phyloP scores from a whole-genome alignment of 805 yeast genomes.

The Cyberlindnera nakhonratchasimensis region DNA sequence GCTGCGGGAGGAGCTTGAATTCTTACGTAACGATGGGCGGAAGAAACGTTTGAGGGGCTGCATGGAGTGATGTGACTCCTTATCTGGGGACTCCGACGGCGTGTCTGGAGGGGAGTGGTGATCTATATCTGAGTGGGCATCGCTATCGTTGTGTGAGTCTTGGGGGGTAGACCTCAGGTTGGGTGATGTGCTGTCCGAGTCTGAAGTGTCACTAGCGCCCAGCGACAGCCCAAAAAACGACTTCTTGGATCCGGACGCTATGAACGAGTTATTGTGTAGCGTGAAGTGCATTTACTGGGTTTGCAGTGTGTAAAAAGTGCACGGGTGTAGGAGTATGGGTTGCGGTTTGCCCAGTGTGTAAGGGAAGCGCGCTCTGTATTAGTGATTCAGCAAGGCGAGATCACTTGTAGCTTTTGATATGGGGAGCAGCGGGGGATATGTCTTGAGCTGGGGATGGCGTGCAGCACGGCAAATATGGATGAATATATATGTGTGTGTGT shows the following conservation, averaged over 20 bases:
- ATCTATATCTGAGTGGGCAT: background rate
- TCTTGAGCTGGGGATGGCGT: too few species aligned
- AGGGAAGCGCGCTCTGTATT: too few species aligned
- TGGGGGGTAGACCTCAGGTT: background rate
- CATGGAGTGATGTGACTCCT: slow-evolving; percentile 17
- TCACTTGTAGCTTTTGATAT: too few species aligned
- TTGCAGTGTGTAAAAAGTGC: too few species aligned
- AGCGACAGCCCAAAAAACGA: slow-evolving; percentile 11
- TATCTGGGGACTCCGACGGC: slow-evolving; percentile 6
- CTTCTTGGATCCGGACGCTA: slow-evolving; percentile 7
- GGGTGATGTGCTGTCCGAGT: background rate
- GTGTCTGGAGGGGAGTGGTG: slow-evolving; percentile 1
- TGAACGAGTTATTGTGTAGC: slow-evolving; percentile 6
- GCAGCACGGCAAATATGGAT: too few species aligned
- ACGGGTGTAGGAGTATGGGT: background rate
- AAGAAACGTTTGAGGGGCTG: slow-evolving; percentile 27
- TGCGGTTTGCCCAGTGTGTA: background rate
- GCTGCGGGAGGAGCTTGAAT: slow-evolving; percentile 9
- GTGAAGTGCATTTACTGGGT: slow-evolving; percentile 16
- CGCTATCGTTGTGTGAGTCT: background rate
- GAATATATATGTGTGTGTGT: too few species aligned
- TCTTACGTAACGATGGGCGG: slow-evolving; percentile 21
- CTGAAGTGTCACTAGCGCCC: background rate
- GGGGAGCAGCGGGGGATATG: too few species aligned
- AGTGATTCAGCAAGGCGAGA: too few species aligned